Evolutionary conservation across 257 asterid species (phyloP).

Genomic region (Hygrophila difformis): DNA sequence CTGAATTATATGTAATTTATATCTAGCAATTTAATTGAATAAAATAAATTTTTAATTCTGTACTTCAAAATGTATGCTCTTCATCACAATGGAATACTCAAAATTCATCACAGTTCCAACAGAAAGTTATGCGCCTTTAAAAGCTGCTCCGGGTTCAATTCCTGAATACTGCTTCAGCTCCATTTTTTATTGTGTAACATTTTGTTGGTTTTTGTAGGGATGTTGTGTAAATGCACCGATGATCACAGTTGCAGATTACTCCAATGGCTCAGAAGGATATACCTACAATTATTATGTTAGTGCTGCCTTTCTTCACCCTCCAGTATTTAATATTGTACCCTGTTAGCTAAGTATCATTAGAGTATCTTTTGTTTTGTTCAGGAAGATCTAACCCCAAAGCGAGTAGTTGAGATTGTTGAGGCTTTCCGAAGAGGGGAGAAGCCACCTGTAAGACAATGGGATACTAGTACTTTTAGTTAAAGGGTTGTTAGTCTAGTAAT

Average conservation of each 20-base stretch:
- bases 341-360: background rate
- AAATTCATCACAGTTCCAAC: too few relatives aligned
- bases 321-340: background rate
- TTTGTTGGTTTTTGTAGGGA: conserved; percentile 46
- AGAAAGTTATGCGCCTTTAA: background rate
- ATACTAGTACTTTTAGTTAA: background rate
- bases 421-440: conserved; percentile 87
- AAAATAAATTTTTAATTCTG: too few relatives aligned
- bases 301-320: background rate
- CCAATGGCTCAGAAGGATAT: conserved; percentile 93
- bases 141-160: background rate
- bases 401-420: conserved; percentile 88
- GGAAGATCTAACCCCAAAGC: conserved; percentile 87
- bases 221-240: conserved; percentile 97
- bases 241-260: conserved; percentile 97
- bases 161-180: too few relatives aligned
- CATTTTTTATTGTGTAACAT: conserved; percentile 12
- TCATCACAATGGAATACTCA: too few relatives aligned
- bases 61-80: too few relatives aligned
- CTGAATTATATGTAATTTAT: too few relatives aligned
- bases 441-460: conserved; percentile 61
- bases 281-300: conserved; percentile 79
- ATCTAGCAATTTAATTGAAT: too few relatives aligned
- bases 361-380: conserved; percentile 20
- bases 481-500: background rate